phyloP scores from a whole-genome alignment of 2,329 filamentous ascomycete species.

The Colletotrichum sp. region DNA sequence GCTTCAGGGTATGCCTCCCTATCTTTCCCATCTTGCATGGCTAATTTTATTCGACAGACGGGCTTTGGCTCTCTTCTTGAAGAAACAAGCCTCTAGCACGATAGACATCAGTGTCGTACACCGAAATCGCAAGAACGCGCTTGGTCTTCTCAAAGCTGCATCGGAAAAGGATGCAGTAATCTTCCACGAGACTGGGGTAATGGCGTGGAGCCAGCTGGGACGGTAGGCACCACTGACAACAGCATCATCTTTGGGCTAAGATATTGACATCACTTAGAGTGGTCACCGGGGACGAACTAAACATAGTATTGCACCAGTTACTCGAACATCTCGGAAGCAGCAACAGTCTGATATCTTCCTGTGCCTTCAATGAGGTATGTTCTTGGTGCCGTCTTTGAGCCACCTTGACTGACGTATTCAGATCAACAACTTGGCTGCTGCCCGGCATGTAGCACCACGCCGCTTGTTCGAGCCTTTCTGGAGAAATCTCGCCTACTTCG shows the following conservation, averaged over 20 bases:
- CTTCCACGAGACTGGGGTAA: slow-evolving; percentile 82
- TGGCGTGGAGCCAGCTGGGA: slow-evolving; percentile 86
- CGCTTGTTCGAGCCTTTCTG: slow-evolving; percentile 87
- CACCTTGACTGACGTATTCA: slow-evolving; percentile 13
- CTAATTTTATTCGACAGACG: slow-evolving; percentile 47
- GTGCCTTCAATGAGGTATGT: slow-evolving; percentile 80
- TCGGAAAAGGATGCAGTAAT: slow-evolving; percentile 71
- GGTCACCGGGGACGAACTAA: slow-evolving; percentile 81
- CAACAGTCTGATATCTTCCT: slow-evolving; percentile 78
- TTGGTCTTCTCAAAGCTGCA: slow-evolving; percentile 74
- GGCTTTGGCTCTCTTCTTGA: slow-evolving; percentile 70
- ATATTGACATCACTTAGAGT: slow-evolving; percentile 47
- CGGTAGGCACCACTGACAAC: slow-evolving; percentile 47
- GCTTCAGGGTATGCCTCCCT: slow-evolving; percentile 67
- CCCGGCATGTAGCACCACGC: slow-evolving; percentile 64
- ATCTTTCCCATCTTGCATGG: slow-evolving; percentile 3
- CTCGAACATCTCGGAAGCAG: slow-evolving; percentile 86
- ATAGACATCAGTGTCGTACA: slow-evolving; percentile 48
- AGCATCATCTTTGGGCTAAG: background rate
- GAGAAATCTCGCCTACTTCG: slow-evolving; percentile 81
- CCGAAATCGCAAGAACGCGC: slow-evolving; percentile 71
- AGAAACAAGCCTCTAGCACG: slow-evolving; percentile 34
- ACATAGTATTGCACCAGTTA: slow-evolving; percentile 82
- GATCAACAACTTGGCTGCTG: slow-evolving; percentile 74
- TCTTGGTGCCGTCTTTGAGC: background rate